These are phyloP conservation scores for Cadophora gregata DNA, from an alignment of 2,329 filamentous ascomycete species.

Conservation along the genomic window DNA sequence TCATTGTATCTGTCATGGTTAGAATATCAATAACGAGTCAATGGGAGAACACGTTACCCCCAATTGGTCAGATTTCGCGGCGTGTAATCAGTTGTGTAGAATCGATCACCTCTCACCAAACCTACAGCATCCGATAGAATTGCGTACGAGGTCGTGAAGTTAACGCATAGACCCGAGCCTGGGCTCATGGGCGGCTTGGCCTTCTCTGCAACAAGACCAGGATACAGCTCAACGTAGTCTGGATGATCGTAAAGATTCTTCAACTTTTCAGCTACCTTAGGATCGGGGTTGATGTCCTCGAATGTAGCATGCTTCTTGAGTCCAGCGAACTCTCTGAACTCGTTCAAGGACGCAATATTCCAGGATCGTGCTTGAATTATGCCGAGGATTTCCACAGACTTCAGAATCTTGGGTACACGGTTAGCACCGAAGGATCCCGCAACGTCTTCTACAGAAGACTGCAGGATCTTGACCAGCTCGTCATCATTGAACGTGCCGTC, in stretches of 20 bases:
- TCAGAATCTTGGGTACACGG: conserved; percentile 76
- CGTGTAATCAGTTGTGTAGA: conserved; percentile 57
- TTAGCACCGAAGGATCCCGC: conserved; percentile 73
- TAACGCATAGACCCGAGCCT: conserved; percentile 58
- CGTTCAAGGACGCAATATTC: conserved; percentile 77
- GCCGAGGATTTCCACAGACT: conserved; percentile 78
- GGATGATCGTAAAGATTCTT: conserved; percentile 67
- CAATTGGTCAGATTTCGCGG: conserved; percentile 80
- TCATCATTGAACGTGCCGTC: conserved; percentile 78
- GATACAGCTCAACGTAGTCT: conserved; percentile 69
- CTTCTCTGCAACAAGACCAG: conserved; percentile 68
- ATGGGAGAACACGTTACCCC: conserved; percentile 62
- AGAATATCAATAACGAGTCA: background rate
- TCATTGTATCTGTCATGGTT: conserved; percentile 50
- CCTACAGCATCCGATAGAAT: conserved; percentile 65
- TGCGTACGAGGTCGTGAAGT: conserved; percentile 60
- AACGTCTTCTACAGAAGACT: conserved; percentile 75
- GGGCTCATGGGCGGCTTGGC: conserved; percentile 57
- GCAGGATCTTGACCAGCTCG: conserved; percentile 74
- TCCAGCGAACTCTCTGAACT: conserved; percentile 83
- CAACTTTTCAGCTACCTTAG: conserved; percentile 69
- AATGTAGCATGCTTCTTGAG: conserved; percentile 78
- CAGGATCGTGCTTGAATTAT: conserved; percentile 79
- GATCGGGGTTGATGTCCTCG: conserved; percentile 83
- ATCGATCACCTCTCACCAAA: conserved; percentile 62